Evolutionary conservation across 495 filamentous ascomycete species (phyloP).

Genomic region (Lasiosphaeriaceae sp.): DNA sequence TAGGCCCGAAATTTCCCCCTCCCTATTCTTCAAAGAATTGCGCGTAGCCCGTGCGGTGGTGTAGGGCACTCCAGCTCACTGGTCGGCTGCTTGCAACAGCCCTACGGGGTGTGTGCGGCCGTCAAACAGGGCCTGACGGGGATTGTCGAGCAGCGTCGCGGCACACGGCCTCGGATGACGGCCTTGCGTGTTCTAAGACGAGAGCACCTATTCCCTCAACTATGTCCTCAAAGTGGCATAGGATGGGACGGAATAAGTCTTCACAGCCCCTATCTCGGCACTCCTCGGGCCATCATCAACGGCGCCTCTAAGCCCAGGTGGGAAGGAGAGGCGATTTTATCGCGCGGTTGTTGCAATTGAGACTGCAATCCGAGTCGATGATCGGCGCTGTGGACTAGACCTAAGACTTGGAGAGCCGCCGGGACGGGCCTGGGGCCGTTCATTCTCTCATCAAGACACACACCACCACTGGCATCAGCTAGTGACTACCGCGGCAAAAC

Average conservation of each 20-base stretch:
- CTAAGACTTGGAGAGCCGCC: not conserved
- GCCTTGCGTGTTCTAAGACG: conserved; percentile 8
- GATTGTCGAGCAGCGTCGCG: conserved; percentile 10
- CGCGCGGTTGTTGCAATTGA: conserved; percentile 12
- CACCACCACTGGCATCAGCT: no score
- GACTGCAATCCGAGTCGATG: not conserved
- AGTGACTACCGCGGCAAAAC: not conserved
- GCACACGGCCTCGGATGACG: conserved; percentile 13
- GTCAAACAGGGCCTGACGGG: not conserved
- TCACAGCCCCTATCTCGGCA: not conserved
- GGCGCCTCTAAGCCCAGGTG: not conserved
- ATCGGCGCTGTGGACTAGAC: not conserved
- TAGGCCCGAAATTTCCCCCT: not conserved
- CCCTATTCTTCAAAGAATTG: not conserved
- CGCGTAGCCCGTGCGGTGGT: not conserved
- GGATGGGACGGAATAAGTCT: not conserved
- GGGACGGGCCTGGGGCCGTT: not conserved
- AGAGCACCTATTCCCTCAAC: not conserved
- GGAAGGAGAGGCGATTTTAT: conserved; percentile 1
- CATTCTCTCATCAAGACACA: not conserved
- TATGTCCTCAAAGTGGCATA: not conserved
- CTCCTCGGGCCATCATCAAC: not conserved
- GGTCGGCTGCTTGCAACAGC: conserved; percentile 5
- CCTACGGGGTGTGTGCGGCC: conserved; percentile 1
- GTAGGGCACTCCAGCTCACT: not conserved